Base-by-base conservation (phyloP, 441 rosid species). In the Populus hybrid region DNA sequence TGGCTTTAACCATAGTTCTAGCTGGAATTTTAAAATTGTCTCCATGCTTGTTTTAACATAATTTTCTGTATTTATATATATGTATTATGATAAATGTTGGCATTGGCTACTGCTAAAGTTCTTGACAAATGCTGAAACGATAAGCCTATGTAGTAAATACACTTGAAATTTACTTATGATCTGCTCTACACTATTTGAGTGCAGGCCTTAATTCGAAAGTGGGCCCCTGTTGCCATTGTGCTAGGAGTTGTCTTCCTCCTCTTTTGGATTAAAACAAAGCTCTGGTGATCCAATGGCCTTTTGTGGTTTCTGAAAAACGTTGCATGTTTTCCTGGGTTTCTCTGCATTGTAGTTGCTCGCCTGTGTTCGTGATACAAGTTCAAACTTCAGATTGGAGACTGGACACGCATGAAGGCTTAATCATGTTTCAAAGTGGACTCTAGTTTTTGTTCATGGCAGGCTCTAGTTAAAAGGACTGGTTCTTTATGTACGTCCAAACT, bases 181-280 rank as follows among this genome's bases (percentile, higher is more conserved):
- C 32, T 30, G 32, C 32, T 30, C 32, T 21, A 23, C 23, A 46
- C 23, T 16, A 32, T 73, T 71, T 77, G 35, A 59, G 57, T 86
- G 92, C 87, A 97, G 99, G 99, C 99, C 72, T 86, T 94, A 75
- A 93, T 94, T 85, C 86, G 97, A 75, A 97, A 97, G 82, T 94
- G 97, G 98, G 99, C 98, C 34, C 99, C 99, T 11, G 97, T 94
- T 6, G 99, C 95, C 2, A 89, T 97, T 10, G 97, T 97, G 77
- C 81, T 97, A 3, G 99, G 99, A 79, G 94, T 97, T 12, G 99
- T 94, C 67, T 94, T 92, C 85, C 88, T 94, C 77, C 93, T 97
- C 77, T 97, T 97, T 84, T 97, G 99, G 99, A 93, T 91, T 80
- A 97, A 94, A 87, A 70, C 85, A 35, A 97, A 94, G 88, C 71